Conservation (phyloP, 805 yeast species). For the Maudiozyma turicensis region DNA sequence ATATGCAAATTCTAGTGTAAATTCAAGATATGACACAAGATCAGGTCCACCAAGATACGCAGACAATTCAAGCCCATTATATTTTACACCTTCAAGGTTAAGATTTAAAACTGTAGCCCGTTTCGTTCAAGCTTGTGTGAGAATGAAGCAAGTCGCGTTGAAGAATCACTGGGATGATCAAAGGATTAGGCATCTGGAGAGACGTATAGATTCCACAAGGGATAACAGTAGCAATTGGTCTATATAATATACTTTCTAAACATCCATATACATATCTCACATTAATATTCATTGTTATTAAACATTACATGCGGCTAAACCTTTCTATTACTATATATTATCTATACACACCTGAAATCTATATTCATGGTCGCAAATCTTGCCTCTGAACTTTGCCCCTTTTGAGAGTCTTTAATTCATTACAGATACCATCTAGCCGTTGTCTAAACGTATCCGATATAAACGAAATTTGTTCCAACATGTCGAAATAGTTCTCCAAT, state of each 20-base stretch:
- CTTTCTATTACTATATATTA: neutral
- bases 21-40: no score
- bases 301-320: no score
- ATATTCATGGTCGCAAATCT: neutral
- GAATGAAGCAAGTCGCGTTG: conserved; percentile 20
- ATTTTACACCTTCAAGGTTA: conserved; percentile 3
- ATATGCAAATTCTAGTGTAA: neutral
- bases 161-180: conserved; percentile 21
- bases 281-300: neutral
- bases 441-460: conserved; percentile 33
- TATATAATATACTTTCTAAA: neutral
- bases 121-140: conserved; percentile 22
- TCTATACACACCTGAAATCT: neutral
- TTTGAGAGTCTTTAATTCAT: conserved; percentile 13
- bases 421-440: conserved; percentile 28
- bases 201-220: conserved; percentile 12
- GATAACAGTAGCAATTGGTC: conserved; percentile 8
- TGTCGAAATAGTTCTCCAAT: conserved; percentile 42
- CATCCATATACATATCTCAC: neutral
- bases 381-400: neutral
- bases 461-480: conserved; percentile 41
- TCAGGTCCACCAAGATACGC: neutral
- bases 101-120: conserved; percentile 25
- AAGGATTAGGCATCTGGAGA: conserved; percentile 18
- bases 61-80: neutral